Conservation (phyloP, 2,329 filamentous ascomycete species). For the Periconia sp. region DNA sequence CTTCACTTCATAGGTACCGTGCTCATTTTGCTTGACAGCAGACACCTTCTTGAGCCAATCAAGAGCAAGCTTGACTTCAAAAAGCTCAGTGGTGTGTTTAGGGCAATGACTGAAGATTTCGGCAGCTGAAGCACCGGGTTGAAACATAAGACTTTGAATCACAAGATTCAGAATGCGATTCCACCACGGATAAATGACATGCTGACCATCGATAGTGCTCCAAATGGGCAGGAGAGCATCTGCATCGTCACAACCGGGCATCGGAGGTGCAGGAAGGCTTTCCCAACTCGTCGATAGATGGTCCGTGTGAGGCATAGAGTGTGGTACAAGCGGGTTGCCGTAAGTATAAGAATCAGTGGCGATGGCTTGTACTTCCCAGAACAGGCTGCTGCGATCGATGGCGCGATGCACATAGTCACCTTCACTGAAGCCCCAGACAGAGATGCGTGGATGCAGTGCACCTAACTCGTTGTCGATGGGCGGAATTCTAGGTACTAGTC, state of each 20-base stretch:
- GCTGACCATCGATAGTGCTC: slow-evolving; percentile 67
- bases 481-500: slow-evolving; percentile 57
- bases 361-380: slow-evolving; percentile 62
- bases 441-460: slow-evolving; percentile 45
- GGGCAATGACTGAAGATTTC: slow-evolving; percentile 52
- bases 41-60: slow-evolving; percentile 30
- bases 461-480: slow-evolving; percentile 54
- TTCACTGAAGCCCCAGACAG: slow-evolving; percentile 69
- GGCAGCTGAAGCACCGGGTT: slow-evolving; percentile 58
- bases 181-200: slow-evolving; percentile 62
- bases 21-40: slow-evolving; percentile 21
- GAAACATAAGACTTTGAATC: slow-evolving; percentile 63
- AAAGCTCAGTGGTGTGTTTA: slow-evolving; percentile 28
- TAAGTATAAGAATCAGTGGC: slow-evolving; percentile 62
- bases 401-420: slow-evolving; percentile 71
- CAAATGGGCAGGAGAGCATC: slow-evolving; percentile 66
- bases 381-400: slow-evolving; percentile 66
- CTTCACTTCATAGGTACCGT: slow-evolving; percentile 23
- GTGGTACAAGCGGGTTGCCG: slow-evolving; percentile 54
- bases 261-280: slow-evolving; percentile 27
- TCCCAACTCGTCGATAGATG: slow-evolving; percentile 15
- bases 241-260: slow-evolving; percentile 24
- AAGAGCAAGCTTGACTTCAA: slow-evolving; percentile 36
- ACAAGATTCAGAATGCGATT: slow-evolving; percentile 64
- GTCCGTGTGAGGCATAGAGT: slow-evolving; percentile 14